These are phyloP conservation scores for Paragyromitra xinjiangensis DNA, from an alignment of 495 filamentous ascomycete genomes.

Conservation along the genomic window DNA sequence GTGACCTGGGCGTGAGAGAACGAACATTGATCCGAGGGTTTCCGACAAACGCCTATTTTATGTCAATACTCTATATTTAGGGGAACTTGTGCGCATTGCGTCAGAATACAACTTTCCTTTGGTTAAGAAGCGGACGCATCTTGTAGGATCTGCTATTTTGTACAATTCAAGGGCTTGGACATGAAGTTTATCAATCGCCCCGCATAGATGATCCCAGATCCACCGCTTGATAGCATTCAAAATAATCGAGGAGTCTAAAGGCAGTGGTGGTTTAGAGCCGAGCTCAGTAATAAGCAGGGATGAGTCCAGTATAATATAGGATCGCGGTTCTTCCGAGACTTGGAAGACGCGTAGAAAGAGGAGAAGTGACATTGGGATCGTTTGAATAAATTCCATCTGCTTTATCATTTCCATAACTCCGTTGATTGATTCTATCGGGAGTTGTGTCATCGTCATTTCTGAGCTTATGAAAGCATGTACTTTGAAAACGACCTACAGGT, in stretches of 20 bases:
- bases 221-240: not conserved
- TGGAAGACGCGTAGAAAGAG: slow-evolving; percentile 18
- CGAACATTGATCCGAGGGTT: not conserved
- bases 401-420: slow-evolving; percentile 19
- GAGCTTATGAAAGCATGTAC: slow-evolving; percentile 19
- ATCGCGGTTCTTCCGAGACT: not conserved
- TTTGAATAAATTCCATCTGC: not conserved
- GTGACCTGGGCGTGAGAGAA: slow-evolving; percentile 28
- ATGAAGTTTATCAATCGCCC: slow-evolving; percentile 23
- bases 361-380: slow-evolving; percentile 21
- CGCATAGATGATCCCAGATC: not conserved
- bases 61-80: slow-evolving; percentile 1
- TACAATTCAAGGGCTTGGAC: not conserved
- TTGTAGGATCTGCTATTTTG: not conserved
- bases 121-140: slow-evolving; percentile 13
- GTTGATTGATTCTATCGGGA: slow-evolving; percentile 36
- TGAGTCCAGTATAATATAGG: slow-evolving; percentile 13
- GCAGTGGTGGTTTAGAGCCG: not conserved
- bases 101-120: slow-evolving; percentile 17
- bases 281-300: slow-evolving; percentile 16
- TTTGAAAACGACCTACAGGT: slow-evolving; percentile 31
- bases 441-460: slow-evolving; percentile 1
- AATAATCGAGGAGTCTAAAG: not conserved
- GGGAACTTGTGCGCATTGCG: too few species aligned
- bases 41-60: slow-evolving; percentile 1